These are phyloP conservation scores for Cladosporium sp. DNA, from an alignment of 2,329 filamentous ascomycete genomes.

Conservation along the genomic window DNA sequence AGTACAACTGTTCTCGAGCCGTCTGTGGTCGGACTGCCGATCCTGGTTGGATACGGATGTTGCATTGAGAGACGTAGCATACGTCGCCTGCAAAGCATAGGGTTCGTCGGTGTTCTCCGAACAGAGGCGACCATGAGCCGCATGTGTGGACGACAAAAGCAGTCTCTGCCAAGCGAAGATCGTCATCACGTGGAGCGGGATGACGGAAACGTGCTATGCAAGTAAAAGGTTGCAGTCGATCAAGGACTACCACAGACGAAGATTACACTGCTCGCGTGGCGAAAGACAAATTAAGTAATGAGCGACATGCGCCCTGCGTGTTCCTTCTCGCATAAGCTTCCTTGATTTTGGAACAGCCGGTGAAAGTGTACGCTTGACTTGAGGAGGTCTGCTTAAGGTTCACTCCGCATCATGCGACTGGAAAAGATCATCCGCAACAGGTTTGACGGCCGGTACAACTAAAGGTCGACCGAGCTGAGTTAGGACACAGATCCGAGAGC, in stretches of 20 bases:
- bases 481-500: not conserved
- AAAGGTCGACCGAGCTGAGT: not conserved
- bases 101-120: not conserved
- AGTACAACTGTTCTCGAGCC: too few relatives aligned
- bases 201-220: not conserved
- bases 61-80: too few relatives aligned
- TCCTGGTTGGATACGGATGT: too few relatives aligned
- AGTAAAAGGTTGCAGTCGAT: not conserved
- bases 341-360: not conserved
- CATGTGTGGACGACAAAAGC: not conserved
- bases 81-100: not conserved
- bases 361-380: not conserved
- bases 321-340: not conserved
- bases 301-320: not conserved
- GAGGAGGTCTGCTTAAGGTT: not conserved
- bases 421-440: not conserved
- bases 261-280: not conserved
- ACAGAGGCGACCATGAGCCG: not conserved
- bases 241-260: too few relatives aligned
- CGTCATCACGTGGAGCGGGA: not conserved
- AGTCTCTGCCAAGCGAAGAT: not conserved
- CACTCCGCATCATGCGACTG: not conserved
- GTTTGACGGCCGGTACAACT: not conserved
- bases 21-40: too few relatives aligned
- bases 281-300: not conserved